Conservation (phyloP, 345 rosid species). For the Eucalyptus regnans region DNA sequence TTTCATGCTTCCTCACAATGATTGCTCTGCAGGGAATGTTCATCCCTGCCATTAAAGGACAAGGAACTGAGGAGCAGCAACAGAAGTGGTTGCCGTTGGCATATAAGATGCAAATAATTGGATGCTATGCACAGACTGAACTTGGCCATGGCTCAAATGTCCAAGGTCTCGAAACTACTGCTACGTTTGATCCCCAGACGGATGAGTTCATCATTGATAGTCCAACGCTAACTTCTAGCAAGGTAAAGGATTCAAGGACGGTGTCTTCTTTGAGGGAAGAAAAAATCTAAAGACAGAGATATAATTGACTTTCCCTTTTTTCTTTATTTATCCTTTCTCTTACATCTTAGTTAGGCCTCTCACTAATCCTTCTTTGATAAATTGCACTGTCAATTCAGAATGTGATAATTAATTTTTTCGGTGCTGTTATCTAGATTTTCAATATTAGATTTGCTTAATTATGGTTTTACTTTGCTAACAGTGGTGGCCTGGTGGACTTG, state of each 20-base stretch:
- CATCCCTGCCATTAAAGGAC: slow-evolving; percentile 90
- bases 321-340: background rate
- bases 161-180: slow-evolving; percentile 98
- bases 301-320: background rate
- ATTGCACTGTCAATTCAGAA: background rate
- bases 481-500: slow-evolving; percentile 99
- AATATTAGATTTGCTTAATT: background rate
- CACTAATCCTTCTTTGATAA: background rate
- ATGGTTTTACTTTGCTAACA: background rate
- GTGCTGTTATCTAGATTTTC: background rate
- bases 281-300: background rate
- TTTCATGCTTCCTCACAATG: background rate
- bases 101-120: slow-evolving; percentile 88
- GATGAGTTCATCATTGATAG: slow-evolving; percentile 88
- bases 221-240: slow-evolving; percentile 90
- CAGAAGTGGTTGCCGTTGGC: slow-evolving; percentile 92
- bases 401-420: background rate
- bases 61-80: slow-evolving; percentile 95
- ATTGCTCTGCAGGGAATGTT: slow-evolving; percentile 77
- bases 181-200: slow-evolving; percentile 85
- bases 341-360: background rate
- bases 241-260: slow-evolving; percentile 31
- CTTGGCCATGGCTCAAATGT: slow-evolving; percentile 99
- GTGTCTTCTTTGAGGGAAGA: background rate
- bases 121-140: slow-evolving; percentile 99